These are phyloP conservation scores for Aaosphaeria pasadenensis DNA, from an alignment of 2,329 filamentous ascomycete species.

Conservation along the genomic window DNA sequence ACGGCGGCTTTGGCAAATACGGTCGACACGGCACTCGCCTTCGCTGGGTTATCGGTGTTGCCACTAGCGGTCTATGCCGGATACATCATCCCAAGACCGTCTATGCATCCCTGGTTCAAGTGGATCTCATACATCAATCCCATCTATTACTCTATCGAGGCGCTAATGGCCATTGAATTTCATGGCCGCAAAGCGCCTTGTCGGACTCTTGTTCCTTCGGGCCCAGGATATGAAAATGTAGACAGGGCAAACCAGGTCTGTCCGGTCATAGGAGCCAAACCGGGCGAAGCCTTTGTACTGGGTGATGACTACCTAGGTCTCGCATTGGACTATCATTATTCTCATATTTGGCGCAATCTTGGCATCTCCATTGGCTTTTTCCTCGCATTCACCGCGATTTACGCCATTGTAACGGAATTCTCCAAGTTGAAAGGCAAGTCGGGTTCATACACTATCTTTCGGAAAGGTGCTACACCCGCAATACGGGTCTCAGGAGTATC, in stretches of 20 bases:
- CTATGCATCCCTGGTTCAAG: slow-evolving; percentile 70
- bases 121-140: slow-evolving; percentile 81
- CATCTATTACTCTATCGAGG: slow-evolving; percentile 72
- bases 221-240: slow-evolving; percentile 16
- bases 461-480: slow-evolving; percentile 34
- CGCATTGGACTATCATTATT: slow-evolving; percentile 10
- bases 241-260: slow-evolving; percentile 18
- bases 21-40: not conserved
- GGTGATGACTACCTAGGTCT: slow-evolving; percentile 25
- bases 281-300: slow-evolving; percentile 23
- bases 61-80: slow-evolving; percentile 62
- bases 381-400: slow-evolving; percentile 26
- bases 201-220: slow-evolving; percentile 36
- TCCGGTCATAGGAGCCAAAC: slow-evolving; percentile 27
- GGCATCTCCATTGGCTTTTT: slow-evolving; percentile 39
- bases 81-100: slow-evolving; percentile 51
- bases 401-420: slow-evolving; percentile 36
- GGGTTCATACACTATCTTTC: slow-evolving; percentile 25
- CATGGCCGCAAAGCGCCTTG: slow-evolving; percentile 41
- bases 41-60: slow-evolving; percentile 55
- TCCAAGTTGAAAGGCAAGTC: not conserved
- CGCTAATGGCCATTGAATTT: slow-evolving; percentile 70
- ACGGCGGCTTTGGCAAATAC: not conserved
- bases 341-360: slow-evolving; percentile 20
- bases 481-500: not conserved